Conservation (phyloP, 192 early-diverging fungal genomes). For the Pilaira anomala region DNA sequence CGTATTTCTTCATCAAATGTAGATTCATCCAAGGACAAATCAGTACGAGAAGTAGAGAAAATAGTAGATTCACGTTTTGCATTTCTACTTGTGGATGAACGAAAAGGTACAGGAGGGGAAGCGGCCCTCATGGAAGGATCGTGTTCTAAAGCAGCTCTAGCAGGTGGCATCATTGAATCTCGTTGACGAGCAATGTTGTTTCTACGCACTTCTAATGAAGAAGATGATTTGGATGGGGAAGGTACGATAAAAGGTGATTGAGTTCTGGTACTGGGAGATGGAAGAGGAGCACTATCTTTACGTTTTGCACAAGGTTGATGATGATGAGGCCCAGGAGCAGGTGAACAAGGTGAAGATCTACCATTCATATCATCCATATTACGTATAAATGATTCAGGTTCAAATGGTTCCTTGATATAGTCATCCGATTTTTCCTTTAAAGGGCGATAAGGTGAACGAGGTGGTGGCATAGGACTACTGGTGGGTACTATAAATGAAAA, state of each 20-base stretch:
- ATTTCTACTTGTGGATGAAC: background rate
- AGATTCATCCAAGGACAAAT: background rate
- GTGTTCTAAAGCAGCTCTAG: background rate
- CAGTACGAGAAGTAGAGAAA: background rate
- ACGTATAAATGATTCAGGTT: background rate
- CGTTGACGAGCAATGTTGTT: background rate
- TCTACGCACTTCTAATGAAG: background rate
- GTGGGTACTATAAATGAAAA: background rate
- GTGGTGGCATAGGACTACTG: constrained; percentile 25
- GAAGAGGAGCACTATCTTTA: background rate
- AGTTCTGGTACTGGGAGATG: no score
- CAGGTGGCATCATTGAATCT: constrained; percentile 18
- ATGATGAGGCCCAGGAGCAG: background rate
- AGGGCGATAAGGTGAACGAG: constrained; percentile 25
- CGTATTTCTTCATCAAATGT: background rate
- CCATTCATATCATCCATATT: background rate
- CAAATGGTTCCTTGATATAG: background rate
- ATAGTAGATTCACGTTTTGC: background rate
- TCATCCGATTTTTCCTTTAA: constrained; percentile 9
- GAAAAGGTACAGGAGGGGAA: constrained; percentile 1
- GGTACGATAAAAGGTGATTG: background rate
- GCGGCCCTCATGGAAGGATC: constrained; percentile 13
- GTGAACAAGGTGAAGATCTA: background rate
- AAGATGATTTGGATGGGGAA: constrained; percentile 2
- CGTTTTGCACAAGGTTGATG: background rate